Evolutionary conservation across 495 filamentous ascomycete genomes (phyloP), one percentile per base, ranked within the genome.

Genomic region (Neurospora tetraspora): DNA sequence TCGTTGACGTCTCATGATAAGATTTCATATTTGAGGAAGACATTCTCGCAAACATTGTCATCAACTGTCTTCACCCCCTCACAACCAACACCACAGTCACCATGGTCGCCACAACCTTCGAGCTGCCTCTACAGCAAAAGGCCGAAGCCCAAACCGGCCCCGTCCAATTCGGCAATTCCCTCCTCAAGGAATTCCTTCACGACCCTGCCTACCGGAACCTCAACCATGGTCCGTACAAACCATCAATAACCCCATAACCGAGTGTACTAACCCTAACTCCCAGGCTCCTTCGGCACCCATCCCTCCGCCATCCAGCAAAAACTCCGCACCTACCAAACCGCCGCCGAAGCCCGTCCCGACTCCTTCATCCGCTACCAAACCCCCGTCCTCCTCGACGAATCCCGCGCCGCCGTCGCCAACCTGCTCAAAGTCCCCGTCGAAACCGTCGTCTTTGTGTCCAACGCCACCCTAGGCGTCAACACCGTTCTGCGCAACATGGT

Each of bases 281-380:
- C 31, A 83, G 93, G 93, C 71, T 94, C 94, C 31, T 97, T 91
- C 80, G 94, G 94, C 20, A 88, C 92, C 92, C 12, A 89, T 89
- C 76, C 94, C 14, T 80, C 76, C 12, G 72, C 81, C 42, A 84
- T 97, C 75, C 86, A 86, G 42, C 77, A 86, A 6, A 83, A 83
- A n/a, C 85, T 89, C 23, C 86, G 85, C 40, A 69, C 80, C 39
- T 90, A 87, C 76, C 88, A 94, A 80, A 82, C 86, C 71, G 75
- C 80, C 1, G 81, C 85, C 71, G 94, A 98, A 82, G 74, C 84
- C 1, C 81, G 78, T 10, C 92, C 94, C 0, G 93, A 97, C 82
- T 77, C 80, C 27, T 98, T 94, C 82, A 88, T 94, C 75, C 88
- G 91, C 23, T 89, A 88, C 73, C 82, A 85, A 0, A 88, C 88